phyloP scores from a whole-genome alignment of 352 stramenopile genomes.

The Globisporangium iwayamae region DNA sequence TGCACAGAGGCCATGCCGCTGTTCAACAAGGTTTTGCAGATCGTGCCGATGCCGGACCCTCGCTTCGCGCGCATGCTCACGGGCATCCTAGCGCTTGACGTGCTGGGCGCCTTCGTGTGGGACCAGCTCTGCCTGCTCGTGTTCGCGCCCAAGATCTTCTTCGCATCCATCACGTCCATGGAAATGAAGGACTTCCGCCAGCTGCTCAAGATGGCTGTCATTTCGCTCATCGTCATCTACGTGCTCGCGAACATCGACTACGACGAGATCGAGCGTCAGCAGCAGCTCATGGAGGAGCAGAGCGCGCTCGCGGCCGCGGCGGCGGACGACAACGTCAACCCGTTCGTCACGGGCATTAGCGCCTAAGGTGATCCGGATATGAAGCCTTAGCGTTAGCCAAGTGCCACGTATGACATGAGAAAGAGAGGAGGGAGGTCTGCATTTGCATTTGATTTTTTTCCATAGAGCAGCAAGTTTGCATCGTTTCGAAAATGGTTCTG shows the following conservation, averaged over 20 bases:
- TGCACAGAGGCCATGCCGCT: slow-evolving; percentile 90
- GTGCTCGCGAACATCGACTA: slow-evolving; percentile 88
- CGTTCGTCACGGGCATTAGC: slow-evolving; percentile 18
- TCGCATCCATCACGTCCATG: slow-evolving; percentile 70
- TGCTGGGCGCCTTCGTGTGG: slow-evolving; percentile 84
- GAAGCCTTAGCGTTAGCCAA: not conserved
- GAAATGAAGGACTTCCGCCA: slow-evolving; percentile 78
- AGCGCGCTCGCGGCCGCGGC: slow-evolving; percentile 21
- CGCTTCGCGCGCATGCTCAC: slow-evolving; percentile 81
- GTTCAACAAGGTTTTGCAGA: slow-evolving; percentile 92
- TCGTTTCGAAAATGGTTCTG: no score
- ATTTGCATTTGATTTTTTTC: slow-evolving; percentile 3
- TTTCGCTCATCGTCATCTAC: slow-evolving; percentile 86
- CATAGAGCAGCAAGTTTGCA: not conserved
- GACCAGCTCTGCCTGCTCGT: slow-evolving; percentile 82
- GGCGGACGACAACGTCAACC: slow-evolving; percentile 9
- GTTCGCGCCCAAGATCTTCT: slow-evolving; percentile 86
- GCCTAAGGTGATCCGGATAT: not conserved
- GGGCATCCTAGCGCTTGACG: slow-evolving; percentile 75
- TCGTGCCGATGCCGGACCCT: slow-evolving; percentile 89
- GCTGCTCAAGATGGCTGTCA: slow-evolving; percentile 81
- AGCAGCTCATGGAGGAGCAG: slow-evolving; percentile 70
- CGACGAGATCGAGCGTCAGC: slow-evolving; percentile 87
- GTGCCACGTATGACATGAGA: not conserved
- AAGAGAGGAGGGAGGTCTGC: not conserved